phyloP scores from a whole-genome alignment of 2,329 filamentous ascomycete genomes.

The Pyricularia pennisetigena region DNA sequence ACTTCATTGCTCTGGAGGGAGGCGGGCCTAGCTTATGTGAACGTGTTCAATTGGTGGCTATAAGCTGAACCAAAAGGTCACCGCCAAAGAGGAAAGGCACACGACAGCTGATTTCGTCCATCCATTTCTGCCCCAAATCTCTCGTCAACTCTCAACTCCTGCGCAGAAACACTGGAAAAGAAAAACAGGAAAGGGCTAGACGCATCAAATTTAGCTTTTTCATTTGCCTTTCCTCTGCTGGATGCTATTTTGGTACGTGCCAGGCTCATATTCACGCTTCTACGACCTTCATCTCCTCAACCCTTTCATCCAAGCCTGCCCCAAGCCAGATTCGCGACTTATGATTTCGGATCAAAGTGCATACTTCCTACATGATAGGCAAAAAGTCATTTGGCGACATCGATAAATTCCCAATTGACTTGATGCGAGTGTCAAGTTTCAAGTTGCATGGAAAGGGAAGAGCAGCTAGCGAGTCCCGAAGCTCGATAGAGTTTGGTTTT shows the following conservation, averaged over 20 bases:
- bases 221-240: neutral
- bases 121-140: neutral
- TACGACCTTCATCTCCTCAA: neutral
- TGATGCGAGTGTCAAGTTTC: neutral
- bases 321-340: neutral
- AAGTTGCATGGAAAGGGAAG: neutral
- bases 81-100: neutral
- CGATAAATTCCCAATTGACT: neutral
- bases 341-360: neutral
- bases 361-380: neutral
- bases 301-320: neutral
- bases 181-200: neutral
- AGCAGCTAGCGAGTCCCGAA: neutral
- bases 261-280: neutral
- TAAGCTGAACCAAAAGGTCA: neutral
- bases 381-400: neutral
- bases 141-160: neutral
- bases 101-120: neutral
- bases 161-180: neutral
- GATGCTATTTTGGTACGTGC: neutral
- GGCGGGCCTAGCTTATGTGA: neutral
- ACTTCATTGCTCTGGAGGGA: neutral
- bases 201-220: neutral
- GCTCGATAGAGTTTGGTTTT: neutral
- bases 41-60: neutral